A percentile compares a stretch with the other conserved stretches of the same genome.
Conservation (phyloP, 2,329 filamentous ascomycete genomes). For the Ceratocystis lukuohia region DNA sequence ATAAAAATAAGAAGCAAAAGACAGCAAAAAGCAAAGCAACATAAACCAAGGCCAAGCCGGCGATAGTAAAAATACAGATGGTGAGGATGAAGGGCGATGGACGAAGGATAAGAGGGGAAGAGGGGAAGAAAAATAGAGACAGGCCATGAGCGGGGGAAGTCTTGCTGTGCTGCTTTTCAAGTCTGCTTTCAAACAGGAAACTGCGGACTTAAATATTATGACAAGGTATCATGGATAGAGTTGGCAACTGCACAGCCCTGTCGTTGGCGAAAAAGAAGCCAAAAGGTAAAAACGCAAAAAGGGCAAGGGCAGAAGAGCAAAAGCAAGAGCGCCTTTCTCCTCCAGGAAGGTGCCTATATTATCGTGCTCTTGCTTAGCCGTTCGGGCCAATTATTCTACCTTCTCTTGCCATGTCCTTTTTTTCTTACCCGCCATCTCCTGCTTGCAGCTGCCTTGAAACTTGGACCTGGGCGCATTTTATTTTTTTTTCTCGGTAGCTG, state of each 20-base stretch:
- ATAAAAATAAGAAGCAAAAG: slow-evolving; percentile 24
- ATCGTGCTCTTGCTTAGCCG: not conserved
- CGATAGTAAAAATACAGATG: not conserved
- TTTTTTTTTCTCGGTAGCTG: too few species aligned
- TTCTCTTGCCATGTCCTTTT: too few species aligned
- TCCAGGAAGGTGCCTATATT: not conserved
- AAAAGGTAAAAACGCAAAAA: too few species aligned
- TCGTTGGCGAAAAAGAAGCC: not conserved
- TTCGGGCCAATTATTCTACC: not conserved
- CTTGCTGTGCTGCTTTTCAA: not conserved
- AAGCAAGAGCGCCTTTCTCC: not conserved
- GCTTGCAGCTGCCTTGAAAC: too few species aligned
- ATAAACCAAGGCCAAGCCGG: too few species aligned
- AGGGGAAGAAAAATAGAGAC: slow-evolving; percentile 18
- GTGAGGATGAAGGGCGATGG: slow-evolving; percentile 15
- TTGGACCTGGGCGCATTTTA: too few species aligned
- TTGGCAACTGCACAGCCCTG: slow-evolving; percentile 7
- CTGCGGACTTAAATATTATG: not conserved
- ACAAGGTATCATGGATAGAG: not conserved
- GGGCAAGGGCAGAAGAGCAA: not conserved
- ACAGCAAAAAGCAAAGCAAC: not conserved
- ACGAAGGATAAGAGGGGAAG: slow-evolving; percentile 23
- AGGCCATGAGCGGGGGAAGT: not conserved
- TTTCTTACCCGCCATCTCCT: too few species aligned
- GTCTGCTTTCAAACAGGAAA: not conserved